Conservation (phyloP, 441 rosid species). For the Dalechampia spathulata region DNA sequence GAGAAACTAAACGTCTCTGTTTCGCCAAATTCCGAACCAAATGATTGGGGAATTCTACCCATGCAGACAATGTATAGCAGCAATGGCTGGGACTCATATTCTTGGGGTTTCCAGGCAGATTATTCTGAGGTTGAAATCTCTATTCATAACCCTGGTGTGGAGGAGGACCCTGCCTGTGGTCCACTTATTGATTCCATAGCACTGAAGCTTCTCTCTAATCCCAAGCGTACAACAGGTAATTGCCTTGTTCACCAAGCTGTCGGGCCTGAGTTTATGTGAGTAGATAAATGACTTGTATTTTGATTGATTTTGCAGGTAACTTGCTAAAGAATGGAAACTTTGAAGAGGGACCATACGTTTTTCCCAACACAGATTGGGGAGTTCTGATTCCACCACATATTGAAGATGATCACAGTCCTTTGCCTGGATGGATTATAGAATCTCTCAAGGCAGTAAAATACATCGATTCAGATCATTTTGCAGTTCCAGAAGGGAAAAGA, state of each 20-base stretch:
- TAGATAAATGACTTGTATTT: no score
- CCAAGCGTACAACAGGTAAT: constrained; percentile 39
- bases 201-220: constrained; percentile 37
- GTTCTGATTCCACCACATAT: constrained; percentile 66
- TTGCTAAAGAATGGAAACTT: constrained; percentile 70
- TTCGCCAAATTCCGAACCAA: constrained; percentile 25
- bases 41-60: constrained; percentile 59
- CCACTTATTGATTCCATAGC: constrained; percentile 63
- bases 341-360: constrained; percentile 71
- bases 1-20: constrained; percentile 61
- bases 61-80: constrained; percentile 75
- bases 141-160: constrained; percentile 60
- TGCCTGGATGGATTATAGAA: constrained; percentile 78
- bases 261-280: no score
- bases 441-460: constrained; percentile 87
- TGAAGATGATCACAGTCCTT: constrained; percentile 68
- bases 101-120: constrained; percentile 65
- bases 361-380: constrained; percentile 49
- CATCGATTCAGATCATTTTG: constrained; percentile 48
- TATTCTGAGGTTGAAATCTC: constrained; percentile 30
- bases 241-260: not conserved
- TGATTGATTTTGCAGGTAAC: constrained; percentile 31
- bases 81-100: constrained; percentile 67
- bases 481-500: constrained; percentile 48
- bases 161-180: constrained; percentile 67